Conservation (phyloP, 1,139 yeast species). For the Kodamaea derodonti region DNA sequence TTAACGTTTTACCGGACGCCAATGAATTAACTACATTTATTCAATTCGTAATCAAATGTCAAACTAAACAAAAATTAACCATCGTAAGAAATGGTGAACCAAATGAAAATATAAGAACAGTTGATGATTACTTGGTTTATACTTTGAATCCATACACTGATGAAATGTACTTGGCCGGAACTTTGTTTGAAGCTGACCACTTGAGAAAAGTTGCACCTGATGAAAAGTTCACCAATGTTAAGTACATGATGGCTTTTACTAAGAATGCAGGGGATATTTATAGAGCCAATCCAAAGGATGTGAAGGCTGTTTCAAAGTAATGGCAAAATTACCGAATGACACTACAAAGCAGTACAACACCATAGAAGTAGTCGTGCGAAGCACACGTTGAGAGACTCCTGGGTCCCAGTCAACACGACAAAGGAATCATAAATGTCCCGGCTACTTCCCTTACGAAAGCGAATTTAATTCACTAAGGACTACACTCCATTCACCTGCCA, state of each 20-base stretch:
- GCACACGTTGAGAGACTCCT: no score
- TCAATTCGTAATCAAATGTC: constrained; percentile 74
- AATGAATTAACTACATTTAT: constrained; percentile 64
- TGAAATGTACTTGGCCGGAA: constrained; percentile 69
- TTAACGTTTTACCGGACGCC: constrained; percentile 60
- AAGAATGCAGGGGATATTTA: constrained; percentile 48
- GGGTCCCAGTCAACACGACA: no score
- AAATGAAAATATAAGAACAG: constrained; percentile 47
- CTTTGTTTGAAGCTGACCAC: constrained; percentile 67
- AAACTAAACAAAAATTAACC: constrained; percentile 67
- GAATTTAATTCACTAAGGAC: no score
- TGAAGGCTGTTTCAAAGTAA: no score
- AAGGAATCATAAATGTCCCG: no score
- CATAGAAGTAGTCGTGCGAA: no score
- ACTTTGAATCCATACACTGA: constrained; percentile 70
- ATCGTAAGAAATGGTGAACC: constrained; percentile 30
- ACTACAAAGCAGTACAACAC: no score
- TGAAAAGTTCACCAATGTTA: constrained; percentile 31
- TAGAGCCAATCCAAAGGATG: constrained; percentile 15
- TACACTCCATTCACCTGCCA: no score
- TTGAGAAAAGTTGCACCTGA: constrained; percentile 35
- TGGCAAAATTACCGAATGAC: no score
- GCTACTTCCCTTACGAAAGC: no score
- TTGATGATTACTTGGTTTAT: constrained; percentile 72
- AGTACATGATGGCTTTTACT: constrained; percentile 18